Conservation (phyloP, 345 rosid genomes). For the Eucalyptus curtisii region DNA sequence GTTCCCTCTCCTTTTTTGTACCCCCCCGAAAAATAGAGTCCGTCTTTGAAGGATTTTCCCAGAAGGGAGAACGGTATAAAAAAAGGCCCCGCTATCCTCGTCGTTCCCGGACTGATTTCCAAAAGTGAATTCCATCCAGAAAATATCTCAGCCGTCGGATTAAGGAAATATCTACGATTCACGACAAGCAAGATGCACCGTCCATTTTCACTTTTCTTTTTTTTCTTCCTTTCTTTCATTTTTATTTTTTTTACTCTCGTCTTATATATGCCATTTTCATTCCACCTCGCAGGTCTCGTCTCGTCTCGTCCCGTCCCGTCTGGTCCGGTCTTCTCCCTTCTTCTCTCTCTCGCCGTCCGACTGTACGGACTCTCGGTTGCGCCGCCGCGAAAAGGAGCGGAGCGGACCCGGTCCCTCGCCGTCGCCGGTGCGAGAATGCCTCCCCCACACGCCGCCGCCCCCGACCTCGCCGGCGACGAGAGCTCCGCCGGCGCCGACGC, state of each 20-base stretch:
- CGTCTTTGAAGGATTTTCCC: background rate
- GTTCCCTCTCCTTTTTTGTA: too few species aligned
- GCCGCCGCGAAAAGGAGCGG: background rate
- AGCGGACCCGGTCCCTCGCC: background rate
- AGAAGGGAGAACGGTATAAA: background rate
- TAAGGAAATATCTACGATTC: background rate
- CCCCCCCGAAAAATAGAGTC: background rate
- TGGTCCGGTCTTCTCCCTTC: background rate
- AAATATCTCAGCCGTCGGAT: background rate
- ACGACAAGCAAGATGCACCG: background rate
- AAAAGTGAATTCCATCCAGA: background rate
- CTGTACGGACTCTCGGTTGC: background rate
- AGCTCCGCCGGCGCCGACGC: constrained; percentile 7
- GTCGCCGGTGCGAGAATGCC: background rate
- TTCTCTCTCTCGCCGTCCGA: background rate
- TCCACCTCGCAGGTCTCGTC: background rate
- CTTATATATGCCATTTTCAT: background rate
- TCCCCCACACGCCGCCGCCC: background rate
- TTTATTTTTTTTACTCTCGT: background rate
- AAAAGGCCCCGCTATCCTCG: background rate
- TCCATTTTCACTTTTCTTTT: background rate
- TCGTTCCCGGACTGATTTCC: background rate
- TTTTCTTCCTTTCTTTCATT: background rate
- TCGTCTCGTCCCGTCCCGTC: background rate
- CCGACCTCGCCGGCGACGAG: background rate